Conservation (phyloP, 805 yeast species). For the Citeromyces matritensis region DNA sequence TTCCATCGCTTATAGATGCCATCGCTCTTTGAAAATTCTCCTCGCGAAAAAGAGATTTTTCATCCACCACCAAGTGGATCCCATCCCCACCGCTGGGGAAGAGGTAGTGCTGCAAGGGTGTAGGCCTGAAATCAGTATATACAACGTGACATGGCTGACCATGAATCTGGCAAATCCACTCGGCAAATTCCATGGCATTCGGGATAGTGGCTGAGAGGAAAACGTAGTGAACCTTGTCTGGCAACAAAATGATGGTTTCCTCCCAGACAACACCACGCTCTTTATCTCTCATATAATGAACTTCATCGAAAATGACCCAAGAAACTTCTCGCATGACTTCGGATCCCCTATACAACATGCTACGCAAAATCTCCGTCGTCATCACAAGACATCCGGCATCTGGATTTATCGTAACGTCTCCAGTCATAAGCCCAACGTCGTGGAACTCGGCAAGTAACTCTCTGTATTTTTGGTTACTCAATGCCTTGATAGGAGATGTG, state of each 20-base stretch:
- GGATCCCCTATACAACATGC: constrained; percentile 94
- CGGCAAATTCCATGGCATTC: constrained; percentile 95
- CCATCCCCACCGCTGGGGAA: constrained; percentile 99
- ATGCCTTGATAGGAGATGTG: constrained; percentile 89
- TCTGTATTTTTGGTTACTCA: constrained; percentile 80
- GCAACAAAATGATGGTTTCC: constrained; percentile 94
- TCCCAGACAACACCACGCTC: constrained; percentile 99
- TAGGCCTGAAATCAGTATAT: constrained; percentile 93
- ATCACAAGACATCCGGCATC: constrained; percentile 92
- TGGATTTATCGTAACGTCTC: constrained; percentile 95
- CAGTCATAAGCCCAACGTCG: constrained; percentile 88
- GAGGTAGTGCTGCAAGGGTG: constrained; percentile 88
- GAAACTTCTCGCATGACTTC: constrained; percentile 94
- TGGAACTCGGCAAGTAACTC: constrained; percentile 72
- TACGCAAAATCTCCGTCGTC: constrained; percentile 93
- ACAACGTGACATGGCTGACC: constrained; percentile 93
- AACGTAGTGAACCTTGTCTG: constrained; percentile 89
- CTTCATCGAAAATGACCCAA: constrained; percentile 95
- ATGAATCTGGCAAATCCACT: constrained; percentile 97
- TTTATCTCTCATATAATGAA: constrained; percentile 92
- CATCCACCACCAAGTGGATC: constrained; percentile 93
- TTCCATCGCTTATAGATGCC: constrained; percentile 77
- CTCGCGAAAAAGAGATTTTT: constrained; percentile 89
- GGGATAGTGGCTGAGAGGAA: constrained; percentile 95
- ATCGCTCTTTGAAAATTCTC: constrained; percentile 97